Percentiles rank a stretch among this genome's conserved stretches.
Conservation (phyloP, 2,329 filamentous ascomycete species). For the Fusarium sp. region DNA sequence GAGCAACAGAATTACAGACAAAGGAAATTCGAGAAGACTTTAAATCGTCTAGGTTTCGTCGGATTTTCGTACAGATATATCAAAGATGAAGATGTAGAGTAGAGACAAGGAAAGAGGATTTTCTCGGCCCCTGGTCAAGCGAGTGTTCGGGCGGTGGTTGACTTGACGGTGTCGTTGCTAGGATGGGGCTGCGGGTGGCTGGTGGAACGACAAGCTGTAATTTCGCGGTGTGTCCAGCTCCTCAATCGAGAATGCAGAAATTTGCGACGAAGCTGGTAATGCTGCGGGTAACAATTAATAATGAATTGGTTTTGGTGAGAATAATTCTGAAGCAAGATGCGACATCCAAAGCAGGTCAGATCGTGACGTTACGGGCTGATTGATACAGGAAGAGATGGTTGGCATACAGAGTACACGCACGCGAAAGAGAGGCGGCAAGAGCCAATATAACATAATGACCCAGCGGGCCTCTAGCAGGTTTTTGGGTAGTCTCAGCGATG, state of each 20-base stretch:
- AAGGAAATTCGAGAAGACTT: conserved; percentile 2
- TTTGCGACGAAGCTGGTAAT: background rate
- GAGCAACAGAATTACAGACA: conserved; percentile 11
- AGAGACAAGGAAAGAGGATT: conserved; percentile 30
- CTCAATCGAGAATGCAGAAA: background rate
- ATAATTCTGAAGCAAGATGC: background rate
- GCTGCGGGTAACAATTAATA: background rate
- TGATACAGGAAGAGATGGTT: conserved; percentile 28
- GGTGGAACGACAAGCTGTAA: conserved; percentile 31
- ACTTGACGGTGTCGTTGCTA: conserved; percentile 34
- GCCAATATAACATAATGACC: conserved; percentile 34
- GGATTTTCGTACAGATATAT: conserved; percentile 8
- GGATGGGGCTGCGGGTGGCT: conserved; percentile 32
- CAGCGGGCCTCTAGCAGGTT: conserved; percentile 29
- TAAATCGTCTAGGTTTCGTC: conserved; percentile 10
- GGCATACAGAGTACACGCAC: conserved; percentile 8
- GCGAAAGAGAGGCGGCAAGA: conserved; percentile 26
- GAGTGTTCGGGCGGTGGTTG: conserved; percentile 29
- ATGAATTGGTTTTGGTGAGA: background rate
- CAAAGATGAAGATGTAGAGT: conserved; percentile 16
- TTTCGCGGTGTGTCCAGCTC: conserved; percentile 31
- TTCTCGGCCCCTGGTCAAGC: conserved; percentile 21
- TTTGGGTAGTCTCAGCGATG: conserved; percentile 33
- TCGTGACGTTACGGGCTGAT: conserved; percentile 13
- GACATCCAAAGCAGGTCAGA: background rate